These are phyloP conservation scores for Xerocomus potaroensis DNA, from an alignment of 768 basidiomycete genomes.

Conservation along the genomic window DNA sequence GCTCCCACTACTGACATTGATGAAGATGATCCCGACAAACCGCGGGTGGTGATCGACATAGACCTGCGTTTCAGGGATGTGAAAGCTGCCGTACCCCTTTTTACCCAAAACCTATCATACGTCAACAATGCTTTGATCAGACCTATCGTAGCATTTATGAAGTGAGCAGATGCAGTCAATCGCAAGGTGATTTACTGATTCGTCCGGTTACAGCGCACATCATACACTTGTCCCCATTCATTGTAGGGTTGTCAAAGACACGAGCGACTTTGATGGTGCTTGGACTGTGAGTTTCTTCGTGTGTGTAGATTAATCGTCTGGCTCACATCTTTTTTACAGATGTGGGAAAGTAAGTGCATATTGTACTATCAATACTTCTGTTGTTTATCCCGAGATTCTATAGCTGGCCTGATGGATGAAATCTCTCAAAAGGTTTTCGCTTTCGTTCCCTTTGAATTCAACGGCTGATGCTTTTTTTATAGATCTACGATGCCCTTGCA, in stretches of 20 bases:
- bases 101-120: conserved; percentile 83
- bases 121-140: conserved; percentile 89
- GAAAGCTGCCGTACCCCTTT: conserved; percentile 92
- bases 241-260: conserved; percentile 79
- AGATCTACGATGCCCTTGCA: conserved; percentile 90
- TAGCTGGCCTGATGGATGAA: conserved; percentile 89
- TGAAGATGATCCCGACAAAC: conserved; percentile 29
- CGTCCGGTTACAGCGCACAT: conserved; percentile 60
- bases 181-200: not conserved
- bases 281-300: conserved; percentile 72
- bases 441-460: not conserved
- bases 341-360: conserved; percentile 80
- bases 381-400: conserved; percentile 12
- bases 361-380: not conserved
- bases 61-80: conserved; percentile 93
- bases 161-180: conserved; percentile 48
- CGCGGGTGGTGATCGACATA: conserved; percentile 77
- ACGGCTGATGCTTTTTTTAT: conserved; percentile 1
- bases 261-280: conserved; percentile 89
- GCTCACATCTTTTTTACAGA: conserved; percentile 39
- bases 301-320: not conserved
- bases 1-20: conserved; percentile 52
- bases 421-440: conserved; percentile 72
- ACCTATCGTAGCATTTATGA: conserved; percentile 98
- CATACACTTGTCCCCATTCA: conserved; percentile 92